Conservation (phyloP, 2,329 filamentous ascomycete species). For the Chrysoporthe puriensis region DNA sequence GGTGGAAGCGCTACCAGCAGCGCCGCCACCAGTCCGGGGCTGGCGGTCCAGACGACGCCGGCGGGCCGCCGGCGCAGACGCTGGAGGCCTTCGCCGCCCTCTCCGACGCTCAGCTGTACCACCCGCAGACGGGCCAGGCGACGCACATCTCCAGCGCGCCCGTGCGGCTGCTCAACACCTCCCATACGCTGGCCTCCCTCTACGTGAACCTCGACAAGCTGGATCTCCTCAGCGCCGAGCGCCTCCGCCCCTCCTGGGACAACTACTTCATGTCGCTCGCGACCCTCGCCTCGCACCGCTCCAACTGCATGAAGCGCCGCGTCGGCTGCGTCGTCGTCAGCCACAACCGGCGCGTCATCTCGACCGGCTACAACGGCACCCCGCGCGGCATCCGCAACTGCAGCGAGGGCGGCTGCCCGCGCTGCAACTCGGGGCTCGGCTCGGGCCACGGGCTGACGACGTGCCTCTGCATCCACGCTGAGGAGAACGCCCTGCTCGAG, state of each 20-base stretch:
- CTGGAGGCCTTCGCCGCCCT: constrained; percentile 61
- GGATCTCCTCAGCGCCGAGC: constrained; percentile 75
- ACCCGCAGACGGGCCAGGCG: constrained; percentile 64
- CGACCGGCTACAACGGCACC: constrained; percentile 98
- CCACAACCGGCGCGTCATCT: constrained; percentile 78
- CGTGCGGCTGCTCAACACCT: constrained; percentile 85
- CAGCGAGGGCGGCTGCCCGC: constrained; percentile 84
- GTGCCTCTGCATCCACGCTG: constrained; percentile 95
- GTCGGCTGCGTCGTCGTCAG: constrained; percentile 93
- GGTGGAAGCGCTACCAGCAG: constrained; percentile 76
- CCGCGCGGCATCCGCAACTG: constrained; percentile 88
- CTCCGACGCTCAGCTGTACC: constrained; percentile 79
- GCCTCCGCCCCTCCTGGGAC: constrained; percentile 90
- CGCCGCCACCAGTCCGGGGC: constrained; percentile 28
- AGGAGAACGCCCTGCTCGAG: constrained; percentile 95
- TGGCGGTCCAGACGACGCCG: constrained; percentile 29
- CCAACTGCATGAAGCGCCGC: constrained; percentile 97
- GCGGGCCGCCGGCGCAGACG: constrained; percentile 19
- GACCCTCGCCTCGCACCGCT: constrained; percentile 83
- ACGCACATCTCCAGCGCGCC: constrained; percentile 81
- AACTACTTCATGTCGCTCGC: constrained; percentile 98
- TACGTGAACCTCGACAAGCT: constrained; percentile 73
- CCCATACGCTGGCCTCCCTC: constrained; percentile 70
- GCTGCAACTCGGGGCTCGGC: constrained; percentile 78
- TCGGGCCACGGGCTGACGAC: constrained; percentile 77